Conservation (phyloP, 768 basidiomycete species). For the Pleurotus tuber-regium region DNA sequence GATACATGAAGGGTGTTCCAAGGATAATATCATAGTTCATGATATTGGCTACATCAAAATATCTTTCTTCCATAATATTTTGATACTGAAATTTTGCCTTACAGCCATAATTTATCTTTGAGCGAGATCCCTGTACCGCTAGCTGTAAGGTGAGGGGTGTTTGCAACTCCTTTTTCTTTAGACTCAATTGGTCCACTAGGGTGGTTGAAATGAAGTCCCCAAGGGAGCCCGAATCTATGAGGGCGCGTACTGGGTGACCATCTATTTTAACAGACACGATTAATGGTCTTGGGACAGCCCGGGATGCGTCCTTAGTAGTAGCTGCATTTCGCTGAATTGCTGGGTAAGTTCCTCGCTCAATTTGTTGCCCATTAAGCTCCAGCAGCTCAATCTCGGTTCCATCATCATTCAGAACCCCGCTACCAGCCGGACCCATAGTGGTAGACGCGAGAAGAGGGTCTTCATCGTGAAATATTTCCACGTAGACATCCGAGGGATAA, state of each 20-base stretch:
- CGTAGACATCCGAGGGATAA: too few species aligned
- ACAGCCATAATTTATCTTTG: slow-evolving; percentile 23
- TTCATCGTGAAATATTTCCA: too few species aligned
- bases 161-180: slow-evolving; percentile 15
- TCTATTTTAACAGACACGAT: slow-evolving; percentile 23
- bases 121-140: slow-evolving; percentile 25
- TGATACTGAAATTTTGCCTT: slow-evolving; percentile 22
- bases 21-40: slow-evolving; percentile 29
- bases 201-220: slow-evolving; percentile 29
- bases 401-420: too few species aligned
- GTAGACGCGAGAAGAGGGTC: too few species aligned
- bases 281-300: slow-evolving; percentile 19
- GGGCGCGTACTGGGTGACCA: slow-evolving; percentile 20
- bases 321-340: slow-evolving; percentile 13
- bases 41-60: slow-evolving; percentile 28
- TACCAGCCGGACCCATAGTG: too few species aligned
- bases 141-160: slow-evolving; percentile 29
- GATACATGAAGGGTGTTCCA: slow-evolving; percentile 27
- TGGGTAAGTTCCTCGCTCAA: background rate
- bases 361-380: background rate
- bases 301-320: slow-evolving; percentile 6
- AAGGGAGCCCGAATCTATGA: slow-evolving; percentile 28
- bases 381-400: too few species aligned
- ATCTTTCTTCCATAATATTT: slow-evolving; percentile 14
- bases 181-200: slow-evolving; percentile 25